A percentile compares a stretch with the other conserved stretches of the same genome.
These are phyloP conservation scores for Hyaloscypha bicolor DNA, from an alignment of 495 filamentous ascomycete species.

Conservation along the genomic window DNA sequence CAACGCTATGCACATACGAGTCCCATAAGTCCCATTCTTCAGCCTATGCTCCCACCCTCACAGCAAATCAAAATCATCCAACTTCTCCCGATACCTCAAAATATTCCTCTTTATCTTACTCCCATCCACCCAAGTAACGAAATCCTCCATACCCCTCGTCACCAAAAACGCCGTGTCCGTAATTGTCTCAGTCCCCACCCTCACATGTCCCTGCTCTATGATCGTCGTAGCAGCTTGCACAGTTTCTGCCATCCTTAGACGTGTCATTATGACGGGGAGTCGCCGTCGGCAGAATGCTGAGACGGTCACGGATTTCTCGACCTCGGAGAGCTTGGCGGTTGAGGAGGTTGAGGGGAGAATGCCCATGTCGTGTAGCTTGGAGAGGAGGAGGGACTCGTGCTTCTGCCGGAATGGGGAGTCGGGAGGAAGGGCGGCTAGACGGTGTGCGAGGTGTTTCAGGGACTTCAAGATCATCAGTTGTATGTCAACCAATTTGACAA, in stretches of 20 bases:
- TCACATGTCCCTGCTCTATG: conserved; percentile 93
- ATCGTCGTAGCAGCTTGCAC: conserved; percentile 81
- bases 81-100: conserved; percentile 87
- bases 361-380: conserved; percentile 91
- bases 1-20: conserved; percentile 22
- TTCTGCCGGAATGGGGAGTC: conserved; percentile 74
- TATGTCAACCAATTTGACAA: neutral
- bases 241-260: conserved; percentile 86
- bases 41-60: conserved; percentile 36
- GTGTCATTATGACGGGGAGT: conserved; percentile 83
- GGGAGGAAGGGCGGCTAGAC: conserved; percentile 75
- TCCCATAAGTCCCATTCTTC: neutral
- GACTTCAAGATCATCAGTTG: conserved; percentile 43
- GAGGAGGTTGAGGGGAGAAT: conserved; percentile 68
- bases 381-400: conserved; percentile 79
- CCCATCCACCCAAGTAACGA: conserved; percentile 93
- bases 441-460: conserved; percentile 84
- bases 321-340: conserved; percentile 71
- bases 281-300: conserved; percentile 78
- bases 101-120: conserved; percentile 97
- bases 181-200: conserved; percentile 88
- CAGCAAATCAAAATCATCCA: conserved; percentile 95
- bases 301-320: conserved; percentile 87
- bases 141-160: conserved; percentile 88
- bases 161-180: conserved; percentile 82